Base-by-base conservation (phyloP, 257 asterid genomes). In the Salvia splendens region DNA sequence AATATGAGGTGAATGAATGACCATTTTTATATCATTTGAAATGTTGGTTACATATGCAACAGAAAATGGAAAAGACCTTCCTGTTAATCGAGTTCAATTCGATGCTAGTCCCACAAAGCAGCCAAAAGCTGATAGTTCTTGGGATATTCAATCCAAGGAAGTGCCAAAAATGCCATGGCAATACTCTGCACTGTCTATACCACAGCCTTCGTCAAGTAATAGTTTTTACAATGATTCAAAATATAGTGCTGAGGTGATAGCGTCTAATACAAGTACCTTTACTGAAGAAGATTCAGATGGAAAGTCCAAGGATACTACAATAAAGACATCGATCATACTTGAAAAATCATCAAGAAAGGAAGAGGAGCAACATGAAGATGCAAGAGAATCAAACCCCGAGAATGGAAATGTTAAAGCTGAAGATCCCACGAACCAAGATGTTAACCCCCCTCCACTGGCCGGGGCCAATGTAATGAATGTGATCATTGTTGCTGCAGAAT, bases 391-490 rank as follows among this genome's bases (percentile, higher is more conserved):
- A 24, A 70, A 71, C 68, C 54, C 73, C 49, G 78, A 73, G 57
- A 51, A 73, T 65, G 74, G 36, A 56, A 75, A 70, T 72, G 66
- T 50, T 61, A 61, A 73, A 49, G 68, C 74, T 62, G 75, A 76
- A 77, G 85, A 75, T 55, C 83, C 81, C 24, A 48, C 16, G 41
- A 30, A 54, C n/a, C 86, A 77, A 81, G 83, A 85, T 56, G 77
- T 32, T 64, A 84, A 87, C 75, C 84, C 87, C 43, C 95, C 99
- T 81, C 97, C 97, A 15, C 73, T 91, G 65, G 99, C 97, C 4
- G 99, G 97, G 59, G 67, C 78, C 60, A 85, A 94, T 61, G 97
- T 85, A 20, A 94, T 94, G 99, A 94, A 94, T 76, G 40, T 94
- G 42, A 83, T 94, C 68, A 60, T 94, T 79, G 91, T 88, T 73